A percentile compares a stretch with the other conserved stretches of the same genome.
Conservation (phyloP, 805 yeast genomes). For the Zygosaccharomyces bisporus region DNA sequence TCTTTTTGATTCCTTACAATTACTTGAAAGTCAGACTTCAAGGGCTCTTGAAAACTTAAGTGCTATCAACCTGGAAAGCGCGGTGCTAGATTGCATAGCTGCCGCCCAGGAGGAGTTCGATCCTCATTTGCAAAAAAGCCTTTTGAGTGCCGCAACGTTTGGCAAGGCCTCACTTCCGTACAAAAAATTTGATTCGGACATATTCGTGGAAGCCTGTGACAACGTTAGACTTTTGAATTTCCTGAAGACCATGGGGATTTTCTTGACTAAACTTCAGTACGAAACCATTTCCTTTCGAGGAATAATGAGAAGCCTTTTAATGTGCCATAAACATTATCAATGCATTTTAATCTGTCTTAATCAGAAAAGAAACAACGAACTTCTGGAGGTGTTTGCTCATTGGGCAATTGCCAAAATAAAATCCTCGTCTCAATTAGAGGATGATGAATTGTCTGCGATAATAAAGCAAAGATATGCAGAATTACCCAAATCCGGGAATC, state of each 20-base stretch:
- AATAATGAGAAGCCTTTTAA: constrained; percentile 54
- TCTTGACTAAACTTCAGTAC: constrained; percentile 58
- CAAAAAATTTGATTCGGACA: constrained; percentile 52
- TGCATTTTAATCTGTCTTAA: constrained; percentile 56
- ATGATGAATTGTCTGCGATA: constrained; percentile 50
- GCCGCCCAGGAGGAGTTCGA: constrained; percentile 80
- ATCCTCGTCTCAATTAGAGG: constrained; percentile 50
- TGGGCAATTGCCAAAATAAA: constrained; percentile 80
- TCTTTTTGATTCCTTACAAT: constrained; percentile 70
- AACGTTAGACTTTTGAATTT: constrained; percentile 65
- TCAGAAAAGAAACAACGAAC: constrained; percentile 39
- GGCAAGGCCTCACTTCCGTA: constrained; percentile 63
- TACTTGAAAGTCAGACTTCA: constrained; percentile 64
- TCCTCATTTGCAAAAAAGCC: constrained; percentile 71
- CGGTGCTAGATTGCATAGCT: constrained; percentile 65
- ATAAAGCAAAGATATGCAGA: constrained; percentile 35
- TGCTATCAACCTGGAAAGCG: constrained; percentile 49
- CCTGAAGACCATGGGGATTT: constrained; percentile 62
- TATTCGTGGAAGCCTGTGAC: constrained; percentile 60
- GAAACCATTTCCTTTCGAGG: constrained; percentile 49
- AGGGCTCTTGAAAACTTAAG: constrained; percentile 75
- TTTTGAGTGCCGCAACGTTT: constrained; percentile 77
- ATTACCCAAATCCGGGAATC: constrained; percentile 34
- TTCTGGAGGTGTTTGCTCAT: constrained; percentile 52
- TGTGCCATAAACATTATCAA: constrained; percentile 56